Evolutionary conservation across 73 alveolate genomes (phyloP), one percentile per base, ranked within the genome.

Genomic region (Stentor coeruleus): DNA sequence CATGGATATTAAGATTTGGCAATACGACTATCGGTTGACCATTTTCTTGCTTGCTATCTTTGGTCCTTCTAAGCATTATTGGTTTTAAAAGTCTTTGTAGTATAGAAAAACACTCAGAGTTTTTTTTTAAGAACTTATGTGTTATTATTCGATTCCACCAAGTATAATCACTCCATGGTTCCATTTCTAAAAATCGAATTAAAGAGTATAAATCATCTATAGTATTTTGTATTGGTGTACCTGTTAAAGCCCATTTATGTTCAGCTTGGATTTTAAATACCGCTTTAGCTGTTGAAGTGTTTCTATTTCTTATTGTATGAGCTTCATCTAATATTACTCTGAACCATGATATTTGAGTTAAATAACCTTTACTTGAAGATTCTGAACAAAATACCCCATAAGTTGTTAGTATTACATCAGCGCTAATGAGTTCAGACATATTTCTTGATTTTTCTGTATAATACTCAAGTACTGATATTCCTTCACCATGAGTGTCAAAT

Each of bases 171-270:
- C 82, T 75, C 93, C 93, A 87, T 20, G 93, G 93, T 39, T 87
- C 88, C 33, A 84, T 36, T 40, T 77, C 80, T 15, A 87, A 74
- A 77, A 87, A 87, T 33, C 85, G 86, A 1, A 87, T 41, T 38
- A 87, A 49, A 38, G 91, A 76, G 59, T 75, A 87, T 35, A 87
- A 38, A 6, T 87, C 93, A 58, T 87, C 90, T 0, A 87, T 38
- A 35, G 77, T 57, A 72, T 87, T 87, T 40, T 87, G 73, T 3
- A 87, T 66, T 11, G 93, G 93, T 3, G 93, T 87, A 6, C 93
- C 93, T 38, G 93, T 87, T 81, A 82, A 76, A 84, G 91, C 88
- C 92, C 93, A 87, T 77, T 76, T 87, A 58, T 87, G 75, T 40
- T 74, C 74, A 20, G 88, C 91, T 74, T 80, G 73, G 26, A 87